These are phyloP conservation scores for Arabidopsis lyrata DNA, from an alignment of 441 rosid species.

Conservation along the genomic window DNA sequence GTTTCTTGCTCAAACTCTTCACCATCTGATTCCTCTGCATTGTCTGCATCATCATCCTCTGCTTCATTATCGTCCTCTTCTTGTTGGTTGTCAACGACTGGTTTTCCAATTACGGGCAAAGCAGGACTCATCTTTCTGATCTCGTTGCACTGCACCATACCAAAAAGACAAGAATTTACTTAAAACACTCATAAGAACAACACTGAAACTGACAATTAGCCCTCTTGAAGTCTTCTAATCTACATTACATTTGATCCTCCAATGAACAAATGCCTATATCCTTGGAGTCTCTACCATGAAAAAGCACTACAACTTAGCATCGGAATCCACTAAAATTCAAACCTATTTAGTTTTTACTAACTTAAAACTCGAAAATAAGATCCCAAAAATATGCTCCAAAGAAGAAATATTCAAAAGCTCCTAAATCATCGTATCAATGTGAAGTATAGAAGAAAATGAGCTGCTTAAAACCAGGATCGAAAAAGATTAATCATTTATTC, in stretches of 20 bases:
- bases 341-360: neutral
- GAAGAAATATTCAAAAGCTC: neutral
- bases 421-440: neutral
- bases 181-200: neutral
- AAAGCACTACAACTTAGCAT: conserved; percentile 13
- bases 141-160: conserved; percentile 70
- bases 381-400: neutral
- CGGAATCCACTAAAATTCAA: neutral
- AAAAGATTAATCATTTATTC: neutral
- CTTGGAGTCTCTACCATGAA: conserved; percentile 5
- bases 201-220: neutral
- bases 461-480: conserved; percentile 8
- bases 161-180: conserved; percentile 11
- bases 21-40: conserved; percentile 88
- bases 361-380: neutral
- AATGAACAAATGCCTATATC: neutral
- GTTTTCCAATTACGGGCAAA: conserved; percentile 76
- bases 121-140: conserved; percentile 72
- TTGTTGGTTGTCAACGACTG: conserved; percentile 63
- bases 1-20: conserved; percentile 97
- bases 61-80: conserved; percentile 84
- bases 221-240: neutral
- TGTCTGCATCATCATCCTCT: conserved; percentile 81
- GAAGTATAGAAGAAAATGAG: conserved; percentile 4
- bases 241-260: neutral